These are phyloP conservation scores for Euphorbia celastroides DNA, from an alignment of 441 rosid genomes.

Conservation along the genomic window DNA sequence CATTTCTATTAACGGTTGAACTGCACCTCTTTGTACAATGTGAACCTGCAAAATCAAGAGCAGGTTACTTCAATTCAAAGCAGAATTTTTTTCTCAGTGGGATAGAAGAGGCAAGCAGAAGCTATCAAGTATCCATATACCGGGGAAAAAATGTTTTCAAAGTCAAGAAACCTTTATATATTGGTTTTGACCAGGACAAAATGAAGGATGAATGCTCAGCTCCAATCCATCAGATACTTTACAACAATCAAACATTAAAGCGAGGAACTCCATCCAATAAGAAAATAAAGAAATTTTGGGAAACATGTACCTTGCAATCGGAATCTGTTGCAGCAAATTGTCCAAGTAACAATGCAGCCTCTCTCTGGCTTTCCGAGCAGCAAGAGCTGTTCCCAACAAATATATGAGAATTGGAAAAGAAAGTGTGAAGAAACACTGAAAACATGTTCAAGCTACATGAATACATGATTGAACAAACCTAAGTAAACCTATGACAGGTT, in stretches of 20 bases:
- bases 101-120: not conserved
- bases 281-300: not conserved
- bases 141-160: too few species aligned
- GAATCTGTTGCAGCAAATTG: slow-evolving; percentile 97
- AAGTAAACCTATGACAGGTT: slow-evolving; percentile 82
- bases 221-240: too few species aligned
- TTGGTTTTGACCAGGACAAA: not conserved
- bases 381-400: slow-evolving; percentile 48
- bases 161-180: not conserved
- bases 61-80: slow-evolving; percentile 3
- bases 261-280: slow-evolving; percentile 7
- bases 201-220: not conserved
- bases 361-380: slow-evolving; percentile 95
- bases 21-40: slow-evolving; percentile 96
- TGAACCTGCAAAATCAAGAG: slow-evolving; percentile 59
- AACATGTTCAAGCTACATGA: too few species aligned
- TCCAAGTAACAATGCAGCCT: slow-evolving; percentile 92
- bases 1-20: slow-evolving; percentile 87
- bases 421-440: not conserved
- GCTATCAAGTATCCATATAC: too few species aligned
- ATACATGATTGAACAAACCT: slow-evolving; percentile 33
- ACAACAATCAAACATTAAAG: slow-evolving; percentile 6
- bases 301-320: slow-evolving; percentile 77
- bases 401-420: not conserved
- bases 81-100: too few species aligned